A percentile compares a stretch with the other conserved stretches of the same genome.
These are phyloP conservation scores for Zostera marina DNA, from an alignment of 116 monocot species.

Conservation along the genomic window DNA sequence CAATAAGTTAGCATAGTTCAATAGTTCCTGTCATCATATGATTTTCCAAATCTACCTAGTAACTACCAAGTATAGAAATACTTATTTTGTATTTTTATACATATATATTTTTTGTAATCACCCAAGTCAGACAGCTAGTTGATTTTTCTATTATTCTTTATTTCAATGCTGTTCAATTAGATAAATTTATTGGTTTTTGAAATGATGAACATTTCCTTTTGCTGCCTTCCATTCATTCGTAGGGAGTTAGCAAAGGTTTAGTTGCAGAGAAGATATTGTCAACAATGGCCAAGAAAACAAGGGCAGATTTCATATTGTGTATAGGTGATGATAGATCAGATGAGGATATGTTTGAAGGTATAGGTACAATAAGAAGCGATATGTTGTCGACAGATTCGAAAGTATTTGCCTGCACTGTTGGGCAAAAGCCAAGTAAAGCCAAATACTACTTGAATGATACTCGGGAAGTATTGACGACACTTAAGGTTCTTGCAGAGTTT, in stretches of 20 bases:
- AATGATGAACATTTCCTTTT: no score
- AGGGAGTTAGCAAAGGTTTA: conserved; percentile 81
- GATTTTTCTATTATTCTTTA: neutral
- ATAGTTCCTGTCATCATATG: no score
- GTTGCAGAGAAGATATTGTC: conserved; percentile 52
- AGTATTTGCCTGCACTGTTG: conserved; percentile 86
- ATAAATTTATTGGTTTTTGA: no score
- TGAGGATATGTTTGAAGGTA: conserved; percentile 86
- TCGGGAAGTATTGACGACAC: conserved; percentile 52
- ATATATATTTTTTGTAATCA: no score
- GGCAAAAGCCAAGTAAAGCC: conserved; percentile 85
- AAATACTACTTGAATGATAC: conserved; percentile 77
- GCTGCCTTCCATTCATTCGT: neutral
- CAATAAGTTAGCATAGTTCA: no score
- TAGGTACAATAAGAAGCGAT: conserved; percentile 20
- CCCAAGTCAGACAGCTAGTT: no score
- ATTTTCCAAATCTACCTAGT: no score
- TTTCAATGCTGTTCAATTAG: no score
- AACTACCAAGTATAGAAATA: no score
- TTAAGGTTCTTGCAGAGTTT: conserved; percentile 36
- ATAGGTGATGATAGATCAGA: conserved; percentile 85
- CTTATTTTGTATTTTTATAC: no score
- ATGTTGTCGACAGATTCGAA: conserved; percentile 16
- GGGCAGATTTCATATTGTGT: conserved; percentile 61
- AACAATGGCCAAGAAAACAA: conserved; percentile 19